Base-by-base conservation (phyloP, 192 early-diverging fungal genomes). In the Diversispora eburnea region DNA sequence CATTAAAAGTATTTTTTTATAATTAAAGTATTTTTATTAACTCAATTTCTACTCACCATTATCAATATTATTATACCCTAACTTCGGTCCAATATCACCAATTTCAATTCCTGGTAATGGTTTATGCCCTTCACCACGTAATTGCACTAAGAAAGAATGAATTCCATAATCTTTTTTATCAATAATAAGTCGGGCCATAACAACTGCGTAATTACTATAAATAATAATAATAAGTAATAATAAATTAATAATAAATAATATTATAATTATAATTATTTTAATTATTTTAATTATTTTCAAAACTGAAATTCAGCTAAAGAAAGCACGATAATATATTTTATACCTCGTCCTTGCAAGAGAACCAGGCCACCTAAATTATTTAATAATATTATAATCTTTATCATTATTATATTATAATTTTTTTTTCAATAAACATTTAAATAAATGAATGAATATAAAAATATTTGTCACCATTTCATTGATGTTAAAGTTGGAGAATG, bases 181-280 rank as follows among this genome's bases (percentile, higher is more conserved):
- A 66, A 94, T 87, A 33, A 91, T 77, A 39, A 93, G 83, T 75
- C 91, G 91, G 1, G 92, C 92, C 62, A 91, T 91, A n/a, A 95
- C 86, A 45, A 86, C 84, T 47, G 85, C 85, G 67, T 91, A 88
- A 1, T 89, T 93, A 49, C 89, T 89, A 51, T 2, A 33, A 2
- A 33, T 33, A 33, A 33, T 33, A n/a, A n/a, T n/a, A n/a, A n/a
- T n/a, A n/a, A n/a, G n/a, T n/a, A n/a, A n/a, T n/a, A n/a, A n/a
- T n/a, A n/a, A n/a, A n/a, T n/a, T n/a, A n/a, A n/a, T n/a, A n/a
- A n/a, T n/a, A n/a, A n/a, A n/a, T n/a, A n/a, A n/a, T n/a, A n/a
- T n/a, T n/a, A n/a, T n/a, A 33, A 33, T 33, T 33, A 33, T 33
- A 33, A 33, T 33, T 33, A 33, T 33, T 33, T 33, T 33, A 33